Evolutionary conservation across 805 yeast genomes (phyloP).

Genomic region (Lipomyces kockii): DNA sequence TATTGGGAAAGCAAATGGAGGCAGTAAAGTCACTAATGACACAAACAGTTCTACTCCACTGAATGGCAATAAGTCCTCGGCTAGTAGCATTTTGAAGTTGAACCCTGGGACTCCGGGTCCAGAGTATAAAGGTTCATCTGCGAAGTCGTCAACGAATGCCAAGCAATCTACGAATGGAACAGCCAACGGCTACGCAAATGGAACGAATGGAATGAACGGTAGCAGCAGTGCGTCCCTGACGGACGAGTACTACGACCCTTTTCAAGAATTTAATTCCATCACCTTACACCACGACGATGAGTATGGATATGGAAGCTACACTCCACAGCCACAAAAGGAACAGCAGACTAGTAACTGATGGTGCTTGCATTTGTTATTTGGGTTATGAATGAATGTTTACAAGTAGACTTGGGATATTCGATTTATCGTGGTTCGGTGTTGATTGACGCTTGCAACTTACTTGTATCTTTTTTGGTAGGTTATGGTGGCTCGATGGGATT

Average conservation of each 20-base stretch:
- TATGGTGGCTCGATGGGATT: not conserved
- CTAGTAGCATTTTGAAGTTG: not conserved
- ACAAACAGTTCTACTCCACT: not conserved
- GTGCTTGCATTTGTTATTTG: too few relatives aligned
- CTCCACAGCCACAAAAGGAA: not conserved
- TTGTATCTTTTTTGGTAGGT: not conserved
- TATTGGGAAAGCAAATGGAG: slow-evolving; percentile 37
- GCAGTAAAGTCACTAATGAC: slow-evolving; percentile 9
- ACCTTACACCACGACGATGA: slow-evolving; percentile 77
- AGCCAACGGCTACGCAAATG: slow-evolving; percentile 12
- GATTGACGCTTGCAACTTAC: not conserved
- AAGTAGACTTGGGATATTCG: not conserved
- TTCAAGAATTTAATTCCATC: slow-evolving; percentile 81
- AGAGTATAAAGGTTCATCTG: not conserved
- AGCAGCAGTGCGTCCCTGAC: slow-evolving; percentile 39
- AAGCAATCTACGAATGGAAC: slow-evolving; percentile 8
- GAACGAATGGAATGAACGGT: slow-evolving; percentile 12
- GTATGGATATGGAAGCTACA: slow-evolving; percentile 38
- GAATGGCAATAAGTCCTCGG: not conserved
- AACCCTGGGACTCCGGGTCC: not conserved
- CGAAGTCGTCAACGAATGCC: slow-evolving; percentile 17
- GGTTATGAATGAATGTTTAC: too few relatives aligned
- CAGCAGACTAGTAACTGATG: not conserved
- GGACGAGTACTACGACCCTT: slow-evolving; percentile 66
- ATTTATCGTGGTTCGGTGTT: not conserved